Base-by-base conservation (phyloP, 2,329 filamentous ascomycete genomes). In the Aaosphaeria pasadenensis region DNA sequence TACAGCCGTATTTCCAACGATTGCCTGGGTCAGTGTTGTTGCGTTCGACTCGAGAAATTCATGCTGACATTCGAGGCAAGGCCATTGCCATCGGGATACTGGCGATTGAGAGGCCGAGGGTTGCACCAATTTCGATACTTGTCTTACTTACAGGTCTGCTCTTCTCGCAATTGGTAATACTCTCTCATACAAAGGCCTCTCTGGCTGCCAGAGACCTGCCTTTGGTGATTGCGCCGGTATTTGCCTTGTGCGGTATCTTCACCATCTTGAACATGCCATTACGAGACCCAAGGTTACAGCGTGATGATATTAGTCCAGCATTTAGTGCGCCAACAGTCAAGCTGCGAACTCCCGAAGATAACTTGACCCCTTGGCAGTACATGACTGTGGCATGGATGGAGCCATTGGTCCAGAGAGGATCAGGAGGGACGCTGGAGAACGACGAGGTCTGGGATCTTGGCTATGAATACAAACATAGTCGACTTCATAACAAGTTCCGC, bases 321-420 rank as follows among this genome's bases (percentile, higher is more conserved):
- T 83, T 79, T 45, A 72, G 76, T 13, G 54, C 70, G 4, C 83
- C 88, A 1, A 84, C 78, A 0, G 76, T 72, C 3, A 68, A 76
- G 2, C 72, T 88, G n/a, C 85, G 89, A 30, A 85, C 80, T 42
- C 86, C 91, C 0, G 91, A 96, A 66, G 91, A 96, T 57, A 84
- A 87, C 53, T 67, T 95, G 28, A 87, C 80, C 0, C 74, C 91
- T 1, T 91, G 89, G 80, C 87, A 91, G 56, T 96, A 89, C 71
- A 87, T 92, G 81, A 86, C 83, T 5, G 86, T 95, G 30, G 88
- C 83, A 0, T 96, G 91, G 91, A 86, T 95, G 72, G 75, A 76
- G 1, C 86, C 90, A 0, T 71, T 95, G 5, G 89, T 95, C 9
- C 72, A 75, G 1, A 69, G 84, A 28, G 89, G 86, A 1, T 80